Base-by-base conservation (phyloP, 345 rosid genomes). In the Hibiscus trionum region DNA sequence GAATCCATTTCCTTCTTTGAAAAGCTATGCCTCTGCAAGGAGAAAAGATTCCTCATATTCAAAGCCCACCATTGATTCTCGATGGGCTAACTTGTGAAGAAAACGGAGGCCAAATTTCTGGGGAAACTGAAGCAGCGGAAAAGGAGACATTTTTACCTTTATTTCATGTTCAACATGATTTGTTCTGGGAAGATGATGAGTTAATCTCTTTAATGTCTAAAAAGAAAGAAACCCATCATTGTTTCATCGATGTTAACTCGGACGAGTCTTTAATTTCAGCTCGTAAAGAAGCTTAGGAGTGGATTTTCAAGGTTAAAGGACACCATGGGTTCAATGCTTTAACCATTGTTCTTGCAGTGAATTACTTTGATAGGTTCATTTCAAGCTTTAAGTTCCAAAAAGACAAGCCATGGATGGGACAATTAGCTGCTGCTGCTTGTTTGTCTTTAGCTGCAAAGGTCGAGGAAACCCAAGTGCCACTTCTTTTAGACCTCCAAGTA, bases 331-430 rank as follows among this genome's bases (percentile, higher is more conserved):
- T 93, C 79, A 72, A 77, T 80, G 85, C 94, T 47, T 79, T 83
- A 85, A 91, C 94, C 56, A 72, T 81, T 72, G 79, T 86, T 72
- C 90, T 93, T 76, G 96, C 98, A 69, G 87, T 91, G 65, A 90
- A 90, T 75, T 93, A 90, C 85, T 91, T 93, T 52, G 98, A 93
- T 82, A 90, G 93, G 81, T 93, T 91, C 79, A 57, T 82, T 62
- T 78, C 86, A 31, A 86, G 88, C 78, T 27, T 74, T 1, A 82
- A 66, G 69, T 80, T 91, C 78, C 89, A 81, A 61, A 77, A 77
- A 9, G 93, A 90, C 61, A 93, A 86, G 84, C 96, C 97, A 11
- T 91, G 98, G 98, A 88, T 91, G 24, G 91, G 84, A 85, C 97
- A 91, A 65, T 91, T 93, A 71, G 84, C 84, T 59, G 94, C 93